These are phyloP conservation scores for Camelina neglecta DNA, from an alignment of 345 rosid genomes.

Conservation along the genomic window DNA sequence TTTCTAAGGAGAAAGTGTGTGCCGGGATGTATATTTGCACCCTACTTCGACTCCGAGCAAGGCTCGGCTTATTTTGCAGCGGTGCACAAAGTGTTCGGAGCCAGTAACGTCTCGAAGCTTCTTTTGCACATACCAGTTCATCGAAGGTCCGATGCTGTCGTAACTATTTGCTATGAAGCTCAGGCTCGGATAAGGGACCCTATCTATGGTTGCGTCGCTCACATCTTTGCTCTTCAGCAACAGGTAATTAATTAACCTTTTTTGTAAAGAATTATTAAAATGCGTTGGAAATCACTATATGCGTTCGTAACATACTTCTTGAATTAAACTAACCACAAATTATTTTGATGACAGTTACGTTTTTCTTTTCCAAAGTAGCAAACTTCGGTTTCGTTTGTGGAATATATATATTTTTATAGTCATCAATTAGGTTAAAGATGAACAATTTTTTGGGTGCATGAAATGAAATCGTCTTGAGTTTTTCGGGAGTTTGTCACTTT, in stretches of 20 bases:
- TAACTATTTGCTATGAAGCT: constrained; percentile 81
- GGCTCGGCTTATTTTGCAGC: constrained; percentile 87
- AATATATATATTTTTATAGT: constrained; percentile 9
- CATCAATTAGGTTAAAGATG: constrained; percentile 1
- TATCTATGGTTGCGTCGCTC: constrained; percentile 85
- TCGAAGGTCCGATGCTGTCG: constrained; percentile 73
- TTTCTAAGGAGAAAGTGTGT: constrained; percentile 83
- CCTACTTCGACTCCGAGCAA: constrained; percentile 86
- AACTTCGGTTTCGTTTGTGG: constrained; percentile 29
- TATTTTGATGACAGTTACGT: constrained; percentile 37
- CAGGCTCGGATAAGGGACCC: constrained; percentile 79
- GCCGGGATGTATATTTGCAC: constrained; percentile 81
- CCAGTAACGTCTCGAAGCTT: constrained; percentile 92
- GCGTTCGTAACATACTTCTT: constrained; percentile 20
- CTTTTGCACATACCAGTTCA: constrained; percentile 66
- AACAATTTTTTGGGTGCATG: constrained; percentile 9
- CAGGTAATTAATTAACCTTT: constrained; percentile 51
- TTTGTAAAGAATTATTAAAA: background rate
- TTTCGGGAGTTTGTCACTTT: constrained; percentile 33
- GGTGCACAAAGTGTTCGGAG: constrained; percentile 87
- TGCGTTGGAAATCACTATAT: constrained; percentile 34
- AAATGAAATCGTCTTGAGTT: constrained; percentile 18
- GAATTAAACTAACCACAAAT: constrained; percentile 4
- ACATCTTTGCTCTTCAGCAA: constrained; percentile 81
- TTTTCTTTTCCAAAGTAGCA: constrained; percentile 40